Evolutionary conservation across 139 green algal genomes (phyloP).

Genomic region (Gonium pectorale): DNA sequence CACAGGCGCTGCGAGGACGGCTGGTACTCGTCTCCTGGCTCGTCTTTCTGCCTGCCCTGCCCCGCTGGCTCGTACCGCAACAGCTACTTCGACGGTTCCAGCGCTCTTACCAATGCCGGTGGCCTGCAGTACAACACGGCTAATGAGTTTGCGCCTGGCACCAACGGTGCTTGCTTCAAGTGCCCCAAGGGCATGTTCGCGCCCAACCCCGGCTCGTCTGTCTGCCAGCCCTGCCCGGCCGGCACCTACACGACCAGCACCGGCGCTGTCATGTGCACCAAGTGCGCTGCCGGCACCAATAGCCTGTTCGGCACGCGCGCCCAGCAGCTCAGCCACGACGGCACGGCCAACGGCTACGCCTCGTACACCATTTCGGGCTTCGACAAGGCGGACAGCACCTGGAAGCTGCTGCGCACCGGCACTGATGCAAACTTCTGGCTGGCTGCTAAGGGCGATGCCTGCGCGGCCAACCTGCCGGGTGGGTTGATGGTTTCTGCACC

Average conservation of each 20-base stretch:
- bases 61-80: constrained; percentile 42
- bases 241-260: neutral
- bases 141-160: neutral
- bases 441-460: constrained; percentile 17
- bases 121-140: neutral
- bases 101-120: neutral
- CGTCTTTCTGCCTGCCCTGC: neutral
- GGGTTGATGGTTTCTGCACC: neutral
- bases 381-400: neutral
- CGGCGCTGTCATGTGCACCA: neutral
- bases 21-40: neutral
- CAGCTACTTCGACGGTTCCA: constrained; percentile 5
- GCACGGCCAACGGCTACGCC: neutral
- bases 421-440: constrained; percentile 11
- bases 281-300: constrained; percentile 8
- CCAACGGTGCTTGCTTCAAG: neutral
- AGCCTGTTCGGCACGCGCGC: constrained; percentile 8
- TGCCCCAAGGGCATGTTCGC: constrained; percentile 33
- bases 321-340: constrained; percentile 13
- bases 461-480: constrained; percentile 16
- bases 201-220: neutral
- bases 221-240: constrained; percentile 36
- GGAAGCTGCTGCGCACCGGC: neutral
- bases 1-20: constrained; percentile 45
- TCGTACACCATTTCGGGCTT: constrained; percentile 2